Base-by-base conservation (phyloP, 768 basidiomycete genomes). In the Xerocomellus intermedius region DNA sequence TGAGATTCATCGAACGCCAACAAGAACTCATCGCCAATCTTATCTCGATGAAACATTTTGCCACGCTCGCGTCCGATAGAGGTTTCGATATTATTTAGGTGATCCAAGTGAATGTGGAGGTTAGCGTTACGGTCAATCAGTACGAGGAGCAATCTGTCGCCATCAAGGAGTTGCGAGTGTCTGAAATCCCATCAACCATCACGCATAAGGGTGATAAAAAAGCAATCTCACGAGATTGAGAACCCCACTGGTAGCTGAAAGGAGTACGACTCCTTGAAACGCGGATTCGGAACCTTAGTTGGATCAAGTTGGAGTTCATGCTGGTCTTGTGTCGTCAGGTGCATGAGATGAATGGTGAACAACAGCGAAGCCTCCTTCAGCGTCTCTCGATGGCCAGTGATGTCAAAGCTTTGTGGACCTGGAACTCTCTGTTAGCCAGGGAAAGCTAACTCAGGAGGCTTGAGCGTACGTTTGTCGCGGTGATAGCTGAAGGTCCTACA, bases 1-100 rank as follows among this genome's bases (percentile, higher is more conserved):
- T 75, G 78, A 5, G 71, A 67, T 60, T 85, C 83, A 47, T 85
- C 82, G 51, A 76, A 83, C 0, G 82, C 73, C 14, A 84, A 50
- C 13, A 80, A 39, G 45, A 75, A 70, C 12, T 77, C 69, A 19
- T 76, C 67, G 0, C 79, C 82, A 19, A 82, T 72, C 57, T 79
- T 82, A 46, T 78, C 75, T 13, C 73, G 73, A 54, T 74, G 69
- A 17, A 84, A 60, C 8, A 50, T 45, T 51, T 75, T 76, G 39
- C 73, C 68, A 9, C 52, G 51, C 9, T 67, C 65, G 21, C 62
- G 60, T 6, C 58, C 52, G 8, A 82, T 60, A 1, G 78, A 73
- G 35, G 61, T 56, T 8, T 72, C 69, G 4, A 83, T 67, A 17
- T 35, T 57, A 10, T 57, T 52, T 0, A 74, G 54, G 0, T 49